Evolutionary conservation across 305 asterid species (phyloP), one percentile per base, ranked within the genome.

Genomic region (Fraxinus floribunda): DNA sequence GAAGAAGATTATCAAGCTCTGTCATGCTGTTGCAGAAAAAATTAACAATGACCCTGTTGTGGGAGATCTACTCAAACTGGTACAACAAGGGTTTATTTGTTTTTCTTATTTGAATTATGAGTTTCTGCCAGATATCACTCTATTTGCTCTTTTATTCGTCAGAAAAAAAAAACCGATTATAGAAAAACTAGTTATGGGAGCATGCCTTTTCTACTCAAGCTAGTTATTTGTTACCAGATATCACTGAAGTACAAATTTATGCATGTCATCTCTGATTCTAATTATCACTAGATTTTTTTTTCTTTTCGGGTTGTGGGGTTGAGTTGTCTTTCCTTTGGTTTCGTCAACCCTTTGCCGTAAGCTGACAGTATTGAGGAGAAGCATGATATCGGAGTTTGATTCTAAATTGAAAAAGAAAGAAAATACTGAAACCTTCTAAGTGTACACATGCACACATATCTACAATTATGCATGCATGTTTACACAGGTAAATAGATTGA

Each of bases 61-160:
- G 66, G 87, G 86, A 79, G 87, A 87, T 82, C 87, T 85, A 71
- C 87, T 87, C 83, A 87, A 87, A 87, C 80, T 87, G 90, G 90
- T 87, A 87, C 80, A 82, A 80, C 55, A 39, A 71, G 29, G 26
- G 77, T 32, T 18, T 18, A 11, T 11, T 18, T 41, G 22, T 76
- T 46, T 11, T 44, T 72, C 20, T 78, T 83, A 36, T 22, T 78
- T 9, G 34, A 8, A 49, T 82, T 44, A 46, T 81, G 76, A 57
- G 29, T 9, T 66, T 1, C 73, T 24, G 6, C 73, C 73, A 22
- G 4, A 62, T 62, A 22, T 22, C 72, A 24, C 72, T 29, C 8
- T 62, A 24, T 7, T 20, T 24, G 15, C 16, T 62, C 66, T 62
- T 62, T 62, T 2, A 62, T 22, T 22, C 72, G 10, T 9, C 15